These are phyloP conservation scores for Paxillus ammoniavirescens DNA, from an alignment of 768 basidiomycete species.

Conservation along the genomic window DNA sequence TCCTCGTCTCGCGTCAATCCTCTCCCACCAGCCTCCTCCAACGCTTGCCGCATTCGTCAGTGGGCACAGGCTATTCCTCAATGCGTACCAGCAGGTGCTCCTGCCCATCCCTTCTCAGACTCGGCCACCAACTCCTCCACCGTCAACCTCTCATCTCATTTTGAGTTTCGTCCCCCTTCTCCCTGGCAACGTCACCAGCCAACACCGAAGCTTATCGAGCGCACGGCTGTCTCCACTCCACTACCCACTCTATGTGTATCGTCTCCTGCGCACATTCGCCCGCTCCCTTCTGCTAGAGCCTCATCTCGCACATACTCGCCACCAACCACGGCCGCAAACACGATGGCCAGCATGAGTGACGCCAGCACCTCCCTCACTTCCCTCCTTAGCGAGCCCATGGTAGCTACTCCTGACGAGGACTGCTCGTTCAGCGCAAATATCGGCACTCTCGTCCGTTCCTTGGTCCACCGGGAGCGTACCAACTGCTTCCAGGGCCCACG, in stretches of 20 bases:
- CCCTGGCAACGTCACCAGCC: slow-evolving; percentile 24
- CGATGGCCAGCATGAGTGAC: slow-evolving; percentile 32
- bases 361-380: slow-evolving; percentile 55
- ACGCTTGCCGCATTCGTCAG: slow-evolving; percentile 20
- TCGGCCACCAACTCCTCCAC: neutral
- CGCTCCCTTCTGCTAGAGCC: slow-evolving; percentile 28
- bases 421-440: slow-evolving; percentile 46
- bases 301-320: slow-evolving; percentile 33
- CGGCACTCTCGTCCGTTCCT: slow-evolving; percentile 37
- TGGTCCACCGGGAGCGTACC: slow-evolving; percentile 26
- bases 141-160: neutral
- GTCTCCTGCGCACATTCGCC: slow-evolving; percentile 33
- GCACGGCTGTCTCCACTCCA: slow-evolving; percentile 28
- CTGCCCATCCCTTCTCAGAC: slow-evolving; percentile 27
- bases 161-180: slow-evolving; percentile 12
- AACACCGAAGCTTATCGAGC: slow-evolving; percentile 36
- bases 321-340: slow-evolving; percentile 30
- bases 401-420: slow-evolving; percentile 41
- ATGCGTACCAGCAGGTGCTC: slow-evolving; percentile 31
- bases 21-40: neutral
- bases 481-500: slow-evolving; percentile 27
- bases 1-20: slow-evolving; percentile 15
- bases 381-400: slow-evolving; percentile 40
- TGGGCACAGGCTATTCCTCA: slow-evolving; percentile 33
- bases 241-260: slow-evolving; percentile 53